Evolutionary conservation across 164 flowering plant genomes (phyloP).

Genomic region (Nymphaea colorata): DNA sequence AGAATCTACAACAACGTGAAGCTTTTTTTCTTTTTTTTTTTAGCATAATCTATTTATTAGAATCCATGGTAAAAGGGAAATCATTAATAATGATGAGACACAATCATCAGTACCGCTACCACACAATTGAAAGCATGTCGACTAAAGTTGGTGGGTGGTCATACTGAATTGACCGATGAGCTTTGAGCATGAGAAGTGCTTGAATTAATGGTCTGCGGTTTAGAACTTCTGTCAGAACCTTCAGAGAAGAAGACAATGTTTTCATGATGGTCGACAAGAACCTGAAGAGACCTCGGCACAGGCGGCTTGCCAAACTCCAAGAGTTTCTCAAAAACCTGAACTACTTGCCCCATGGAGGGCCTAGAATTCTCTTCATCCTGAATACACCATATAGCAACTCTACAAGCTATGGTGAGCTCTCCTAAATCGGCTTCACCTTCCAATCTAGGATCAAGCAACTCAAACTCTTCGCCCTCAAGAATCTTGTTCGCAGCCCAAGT

Average conservation of each 20-base stretch:
- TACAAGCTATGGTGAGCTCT: constrained; percentile 19
- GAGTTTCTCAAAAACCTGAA: constrained; percentile 28
- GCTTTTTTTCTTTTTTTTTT: no score
- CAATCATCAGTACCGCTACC: background rate
- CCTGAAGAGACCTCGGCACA: constrained; percentile 19
- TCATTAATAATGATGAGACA: no score
- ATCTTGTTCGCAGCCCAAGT: constrained; percentile 21
- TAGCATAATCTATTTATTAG: no score
- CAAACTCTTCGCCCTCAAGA: constrained; percentile 12
- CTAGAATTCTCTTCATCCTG: constrained; percentile 26
- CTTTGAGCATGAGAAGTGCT: background rate
- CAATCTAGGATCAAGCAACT: constrained; percentile 17
- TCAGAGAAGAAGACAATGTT: background rate
- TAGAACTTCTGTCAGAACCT: background rate
- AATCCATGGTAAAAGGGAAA: no score
- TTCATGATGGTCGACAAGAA: constrained; percentile 8
- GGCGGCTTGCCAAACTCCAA: constrained; percentile 22
- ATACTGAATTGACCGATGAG: background rate
- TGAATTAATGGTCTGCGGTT: background rate
- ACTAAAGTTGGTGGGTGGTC: background rate
- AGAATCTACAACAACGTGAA: background rate
- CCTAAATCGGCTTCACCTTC: constrained; percentile 18
- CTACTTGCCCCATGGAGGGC: constrained; percentile 32
- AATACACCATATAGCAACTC: constrained; percentile 32
- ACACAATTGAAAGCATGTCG: background rate